Base-by-base conservation (phyloP, 2,329 filamentous ascomycete species). In the Meredithiella fracta region DNA sequence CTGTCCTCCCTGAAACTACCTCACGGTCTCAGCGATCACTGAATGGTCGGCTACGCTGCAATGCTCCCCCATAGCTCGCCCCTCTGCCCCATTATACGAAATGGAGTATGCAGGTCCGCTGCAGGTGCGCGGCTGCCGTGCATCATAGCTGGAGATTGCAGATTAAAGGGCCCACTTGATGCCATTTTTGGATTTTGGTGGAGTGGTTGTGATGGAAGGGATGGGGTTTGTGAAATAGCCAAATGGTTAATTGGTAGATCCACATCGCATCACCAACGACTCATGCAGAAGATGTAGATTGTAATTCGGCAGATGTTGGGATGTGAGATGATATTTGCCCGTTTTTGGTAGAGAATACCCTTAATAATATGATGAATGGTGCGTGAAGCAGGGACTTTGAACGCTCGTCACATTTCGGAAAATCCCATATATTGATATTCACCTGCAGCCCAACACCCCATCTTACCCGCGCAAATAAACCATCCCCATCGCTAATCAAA, bases 101-200 rank as follows among this genome's bases (percentile, higher is more conserved):
- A 49, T 49, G 25, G 44, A 23, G 25, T 49, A 49, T 49, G 44
- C 44, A 49, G 44, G 44, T 49, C 44, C 23, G 44, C 44, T 49
- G 44, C 44, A 49, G 44, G 23, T 25, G 44, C n/a, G 44, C 23
- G 23, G 44, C 44, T 49, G 23, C 44, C 20, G 17, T 49, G 44
- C 44, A 49, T 49, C 44, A 14, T 8, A 25, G 17, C 22, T 49
- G 44, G 17, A 49, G 17, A 14, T 49, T 44, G 40, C 40, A 44
- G 40, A 44, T 44, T 44, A 44, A 44, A 22, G 17, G 40, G 20
- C 40, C 40, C 14, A n/a, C 40, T n/a, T 22, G 40, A n/a, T 44
- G 20, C 40, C 40, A 22, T 44, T 2, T 44, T 3, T 44, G 15
- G 4, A 44, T 7, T n/a, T 22, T n/a, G n/a, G n/a, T n/a, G n/a